phyloP scores from a whole-genome alignment of 768 basidiomycete species.

The Podaxis sp. region DNA sequence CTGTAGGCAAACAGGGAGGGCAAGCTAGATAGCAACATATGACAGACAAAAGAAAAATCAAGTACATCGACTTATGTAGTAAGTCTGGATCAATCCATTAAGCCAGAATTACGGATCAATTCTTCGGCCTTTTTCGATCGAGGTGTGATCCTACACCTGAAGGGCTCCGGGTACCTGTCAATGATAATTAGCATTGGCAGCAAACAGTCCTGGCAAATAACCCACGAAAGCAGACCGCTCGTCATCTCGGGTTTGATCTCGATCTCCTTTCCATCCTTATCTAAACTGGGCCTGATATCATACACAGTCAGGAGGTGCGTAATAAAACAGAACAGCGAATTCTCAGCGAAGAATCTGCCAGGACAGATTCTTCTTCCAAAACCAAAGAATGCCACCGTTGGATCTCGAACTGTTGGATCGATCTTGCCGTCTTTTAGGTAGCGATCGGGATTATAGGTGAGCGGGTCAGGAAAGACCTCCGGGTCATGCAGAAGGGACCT shows the following conservation, averaged over 20 bases:
- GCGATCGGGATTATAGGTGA: constrained; percentile 27
- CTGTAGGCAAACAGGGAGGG: no score
- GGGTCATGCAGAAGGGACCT: constrained; percentile 20
- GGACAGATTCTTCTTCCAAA: constrained; percentile 27
- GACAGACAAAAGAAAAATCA: no score
- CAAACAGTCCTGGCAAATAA: neutral
- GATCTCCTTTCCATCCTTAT: constrained; percentile 17
- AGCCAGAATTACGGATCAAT: neutral
- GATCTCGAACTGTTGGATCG: constrained; percentile 19
- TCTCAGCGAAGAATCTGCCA: constrained; percentile 20
- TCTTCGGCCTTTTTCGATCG: constrained; percentile 8
- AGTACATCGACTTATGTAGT: no score
- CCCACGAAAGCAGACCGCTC: constrained; percentile 19
- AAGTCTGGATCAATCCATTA: neutral
- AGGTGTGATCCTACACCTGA: constrained; percentile 21
- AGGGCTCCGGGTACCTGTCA: constrained; percentile 19
- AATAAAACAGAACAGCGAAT: constrained; percentile 18
- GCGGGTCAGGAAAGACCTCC: constrained; percentile 15
- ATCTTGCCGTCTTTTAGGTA: constrained; percentile 22
- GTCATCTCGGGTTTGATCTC: constrained; percentile 17
- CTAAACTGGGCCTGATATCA: constrained; percentile 19
- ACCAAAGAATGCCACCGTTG: constrained; percentile 25
- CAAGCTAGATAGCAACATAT: no score
- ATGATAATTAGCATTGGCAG: neutral
- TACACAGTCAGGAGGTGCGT: constrained; percentile 20